Conservation (phyloP, 2,329 filamentous ascomycete genomes). For the Aspergillus intermedius region DNA sequence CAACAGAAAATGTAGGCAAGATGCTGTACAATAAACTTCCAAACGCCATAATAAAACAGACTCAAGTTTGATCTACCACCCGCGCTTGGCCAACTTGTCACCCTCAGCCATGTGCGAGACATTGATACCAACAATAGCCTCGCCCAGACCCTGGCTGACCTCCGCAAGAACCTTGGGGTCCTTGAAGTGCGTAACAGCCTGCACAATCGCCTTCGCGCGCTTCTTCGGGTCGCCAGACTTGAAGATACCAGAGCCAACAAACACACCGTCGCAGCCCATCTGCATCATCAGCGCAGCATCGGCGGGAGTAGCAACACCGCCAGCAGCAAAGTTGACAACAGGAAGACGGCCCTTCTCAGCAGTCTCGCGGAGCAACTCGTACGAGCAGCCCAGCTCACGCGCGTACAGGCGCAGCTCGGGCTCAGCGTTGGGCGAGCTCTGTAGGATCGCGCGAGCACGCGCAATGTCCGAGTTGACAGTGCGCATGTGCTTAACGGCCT, state of each 20-base stretch:
- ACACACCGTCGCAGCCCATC: constrained; percentile 94
- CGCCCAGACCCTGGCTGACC: constrained; percentile 81
- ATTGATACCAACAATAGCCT: constrained; percentile 97
- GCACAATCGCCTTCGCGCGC: constrained; percentile 88
- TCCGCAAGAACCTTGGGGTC: constrained; percentile 81
- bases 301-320: constrained; percentile 97
- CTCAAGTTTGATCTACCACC: constrained; percentile 56
- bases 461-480: constrained; percentile 79
- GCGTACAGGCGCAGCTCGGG: constrained; percentile 72
- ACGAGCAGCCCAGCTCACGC: constrained; percentile 73
- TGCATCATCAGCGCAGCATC: constrained; percentile 99
- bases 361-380: constrained; percentile 73
- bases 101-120: constrained; percentile 67
- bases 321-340: constrained; percentile 95
- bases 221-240: constrained; percentile 87
- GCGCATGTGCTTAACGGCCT: constrained; percentile 94
- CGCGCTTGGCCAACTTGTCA: constrained; percentile 77
- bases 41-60: not conserved
- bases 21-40: not conserved
- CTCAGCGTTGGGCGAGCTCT: constrained; percentile 44
- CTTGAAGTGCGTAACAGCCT: constrained; percentile 83
- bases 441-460: constrained; percentile 54
- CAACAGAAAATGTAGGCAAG: not conserved
- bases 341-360: constrained; percentile 81
- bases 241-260: constrained; percentile 95